Evolutionary conservation across 495 filamentous ascomycete genomes (phyloP), one percentile per base, ranked within the genome.

Genomic region (Penicillium bovifimosum): DNA sequence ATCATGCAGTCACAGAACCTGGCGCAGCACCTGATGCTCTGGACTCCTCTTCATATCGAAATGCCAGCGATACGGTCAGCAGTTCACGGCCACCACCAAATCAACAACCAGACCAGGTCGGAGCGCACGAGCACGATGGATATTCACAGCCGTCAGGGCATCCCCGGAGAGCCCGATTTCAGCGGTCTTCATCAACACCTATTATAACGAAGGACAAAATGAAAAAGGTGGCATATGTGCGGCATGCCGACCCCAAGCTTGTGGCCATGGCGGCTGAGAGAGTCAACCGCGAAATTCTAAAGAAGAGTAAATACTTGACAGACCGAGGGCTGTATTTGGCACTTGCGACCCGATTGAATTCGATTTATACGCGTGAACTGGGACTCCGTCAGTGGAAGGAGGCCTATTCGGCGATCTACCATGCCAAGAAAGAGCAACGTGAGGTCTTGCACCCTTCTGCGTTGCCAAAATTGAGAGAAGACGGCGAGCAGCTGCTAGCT

Each of bases 371-470:
- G 2, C 41, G 48, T 17, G n/a, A 39, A 13, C 41, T 59, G n/a
- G 48, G 44, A 6, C 41, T 59, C 9, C 17, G 28, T 10, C 55
- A 61, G 49, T 75, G 72, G 73, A 59, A 47, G 10, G 13, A 16
- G 18, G 58, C 60, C 20, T 67, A 59, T 27, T 32, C 28, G n/a
- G 59, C 62, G 33, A 33, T 76, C 16, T 67, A 53, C 36, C 49
- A 47, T 33, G 68, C 69, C 18, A 68, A 58, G 41, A 52, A 32
- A 24, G 46, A 61, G 24, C 10, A 45, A 11, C 50, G 54, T 11
- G 48, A 64, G 13, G 38, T 59, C 14, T 18, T 52, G n/a, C 48
- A 60, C n/a, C 38, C 47, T 20, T 20, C 51, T 7, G 35, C 52
- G 5, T 42, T 59, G 2, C 55, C 59, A 10, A 38, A 35, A 13